Percentiles rank a stretch among this genome's conserved stretches.
Conservation (phyloP, 1,284 basidiomycete genomes). For the Apiotrichum veenhuisii region DNA sequence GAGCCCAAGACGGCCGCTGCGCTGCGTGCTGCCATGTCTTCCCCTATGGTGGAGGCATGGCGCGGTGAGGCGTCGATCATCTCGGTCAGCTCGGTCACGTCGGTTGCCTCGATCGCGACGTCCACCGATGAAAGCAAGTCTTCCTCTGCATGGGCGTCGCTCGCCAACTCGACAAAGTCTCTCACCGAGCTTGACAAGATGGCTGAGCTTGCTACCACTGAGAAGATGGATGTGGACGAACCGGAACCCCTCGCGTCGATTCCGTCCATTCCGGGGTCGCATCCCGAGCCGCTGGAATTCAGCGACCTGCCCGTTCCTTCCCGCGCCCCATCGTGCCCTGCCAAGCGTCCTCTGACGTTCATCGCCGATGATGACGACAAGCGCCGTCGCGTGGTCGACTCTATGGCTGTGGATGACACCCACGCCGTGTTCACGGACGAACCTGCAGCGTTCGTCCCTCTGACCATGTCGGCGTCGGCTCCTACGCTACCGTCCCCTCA, state of each 20-base stretch:
- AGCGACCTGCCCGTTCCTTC: constrained; percentile 7
- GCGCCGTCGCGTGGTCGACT: constrained; percentile 39
- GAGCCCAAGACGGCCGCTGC: constrained; percentile 30
- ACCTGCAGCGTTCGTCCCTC: constrained; percentile 15
- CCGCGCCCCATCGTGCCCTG: constrained; percentile 38
- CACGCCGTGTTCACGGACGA: constrained; percentile 11
- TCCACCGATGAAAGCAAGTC: constrained; percentile 18
- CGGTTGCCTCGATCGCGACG: constrained; percentile 13
- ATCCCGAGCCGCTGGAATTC: not conserved
- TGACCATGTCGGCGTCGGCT: constrained; percentile 27
- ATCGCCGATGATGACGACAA: constrained; percentile 40
- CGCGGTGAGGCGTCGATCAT: constrained; percentile 16
- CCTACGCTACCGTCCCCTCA: constrained; percentile 26
- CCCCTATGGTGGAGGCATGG: constrained; percentile 27
- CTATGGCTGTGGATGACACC: constrained; percentile 34
- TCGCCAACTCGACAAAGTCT: constrained; percentile 18
- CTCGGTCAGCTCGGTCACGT: constrained; percentile 15
- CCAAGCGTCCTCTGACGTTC: constrained; percentile 29
- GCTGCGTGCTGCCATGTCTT: constrained; percentile 37
- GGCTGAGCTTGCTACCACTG: constrained; percentile 27
- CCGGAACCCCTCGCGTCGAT: constrained; percentile 12
- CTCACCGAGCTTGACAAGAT: constrained; percentile 30
- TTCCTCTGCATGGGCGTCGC: constrained; percentile 16
- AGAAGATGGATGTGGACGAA: constrained; percentile 37
- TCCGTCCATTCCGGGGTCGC: constrained; percentile 11